A percentile compares a stretch with the other conserved stretches of the same genome.
Conservation (phyloP, 495 filamentous ascomycete genomes). For the Aspergillus nanangensis region DNA sequence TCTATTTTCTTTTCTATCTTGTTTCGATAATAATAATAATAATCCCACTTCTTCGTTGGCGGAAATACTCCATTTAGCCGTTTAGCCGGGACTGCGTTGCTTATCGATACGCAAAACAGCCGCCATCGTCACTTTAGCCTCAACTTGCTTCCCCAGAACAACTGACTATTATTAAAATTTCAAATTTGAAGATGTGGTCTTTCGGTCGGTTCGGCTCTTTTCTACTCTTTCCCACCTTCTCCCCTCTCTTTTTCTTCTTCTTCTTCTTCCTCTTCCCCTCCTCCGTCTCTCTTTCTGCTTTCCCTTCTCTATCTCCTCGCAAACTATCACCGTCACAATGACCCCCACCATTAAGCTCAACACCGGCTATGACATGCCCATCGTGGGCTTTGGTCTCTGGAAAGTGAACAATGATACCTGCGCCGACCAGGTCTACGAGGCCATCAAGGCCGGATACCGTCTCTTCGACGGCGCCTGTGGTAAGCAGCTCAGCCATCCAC, state of each 20-base stretch:
- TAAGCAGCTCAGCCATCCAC: constrained; percentile 36
- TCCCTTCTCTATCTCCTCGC: neutral
- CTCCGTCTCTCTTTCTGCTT: neutral
- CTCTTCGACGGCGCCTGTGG: constrained; percentile 84
- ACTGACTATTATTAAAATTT: neutral
- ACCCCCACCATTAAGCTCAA: constrained; percentile 64
- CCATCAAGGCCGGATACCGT: constrained; percentile 84
- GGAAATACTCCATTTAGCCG: neutral
- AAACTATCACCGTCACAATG: constrained; percentile 22
- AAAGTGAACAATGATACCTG: constrained; percentile 77
- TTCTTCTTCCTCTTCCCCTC: neutral
- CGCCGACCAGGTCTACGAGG: constrained; percentile 79
- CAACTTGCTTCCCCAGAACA: no score
- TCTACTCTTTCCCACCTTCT: neutral
- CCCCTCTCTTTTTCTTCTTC: neutral
- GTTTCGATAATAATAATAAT: no score
- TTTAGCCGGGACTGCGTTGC: no score
- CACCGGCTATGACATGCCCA: constrained; percentile 79
- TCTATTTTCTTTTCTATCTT: no score
- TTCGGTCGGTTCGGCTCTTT: neutral
- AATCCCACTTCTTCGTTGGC: no score
- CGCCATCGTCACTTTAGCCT: neutral
- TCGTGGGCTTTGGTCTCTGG: constrained; percentile 81
- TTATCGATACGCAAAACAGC: neutral
- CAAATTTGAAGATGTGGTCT: neutral